phyloP scores from a whole-genome alignment of 2,329 filamentous ascomycete genomes.

The Mollisia scopiformis region DNA sequence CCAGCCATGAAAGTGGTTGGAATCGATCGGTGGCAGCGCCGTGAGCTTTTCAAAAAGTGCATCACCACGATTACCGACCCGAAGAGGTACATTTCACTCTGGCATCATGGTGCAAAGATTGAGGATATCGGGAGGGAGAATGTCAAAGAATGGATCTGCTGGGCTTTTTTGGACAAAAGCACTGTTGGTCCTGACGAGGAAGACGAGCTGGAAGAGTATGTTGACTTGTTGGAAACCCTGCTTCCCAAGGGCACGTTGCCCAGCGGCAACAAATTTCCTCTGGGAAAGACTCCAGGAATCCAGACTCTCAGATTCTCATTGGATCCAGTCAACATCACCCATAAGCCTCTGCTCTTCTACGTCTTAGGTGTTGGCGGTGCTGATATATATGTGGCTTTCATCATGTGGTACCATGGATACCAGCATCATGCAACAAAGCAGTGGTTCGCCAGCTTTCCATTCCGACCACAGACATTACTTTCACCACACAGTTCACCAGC shows the following conservation, averaged over 20 bases:
- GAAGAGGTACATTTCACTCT: conserved; percentile 52
- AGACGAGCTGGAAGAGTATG: conserved; percentile 46
- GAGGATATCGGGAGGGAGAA: conserved; percentile 58
- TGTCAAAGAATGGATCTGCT: conserved; percentile 57
- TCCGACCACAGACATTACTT: conserved; percentile 48
- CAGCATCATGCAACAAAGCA: no score
- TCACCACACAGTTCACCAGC: conserved; percentile 45
- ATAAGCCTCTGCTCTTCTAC: conserved; percentile 46
- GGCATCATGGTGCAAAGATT: conserved; percentile 54
- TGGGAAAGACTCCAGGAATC: no score
- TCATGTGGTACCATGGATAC: conserved; percentile 28
- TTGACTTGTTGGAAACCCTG: conserved; percentile 55
- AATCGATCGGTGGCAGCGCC: conserved; percentile 50
- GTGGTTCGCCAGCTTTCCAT: no score
- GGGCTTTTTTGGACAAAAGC: conserved; percentile 56
- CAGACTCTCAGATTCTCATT: conserved; percentile 55
- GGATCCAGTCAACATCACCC: conserved; percentile 55
- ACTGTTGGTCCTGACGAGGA: conserved; percentile 41
- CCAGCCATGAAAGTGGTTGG: conserved; percentile 40
- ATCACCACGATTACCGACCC: conserved; percentile 51
- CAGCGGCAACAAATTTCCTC: no score
- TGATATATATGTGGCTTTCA: no score
- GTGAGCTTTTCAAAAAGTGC: conserved; percentile 52
- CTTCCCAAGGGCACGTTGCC: no score
- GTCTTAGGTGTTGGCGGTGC: no score